Evolutionary conservation across 805 yeast genomes (phyloP).

Genomic region (Barnettozyma vustinii): DNA sequence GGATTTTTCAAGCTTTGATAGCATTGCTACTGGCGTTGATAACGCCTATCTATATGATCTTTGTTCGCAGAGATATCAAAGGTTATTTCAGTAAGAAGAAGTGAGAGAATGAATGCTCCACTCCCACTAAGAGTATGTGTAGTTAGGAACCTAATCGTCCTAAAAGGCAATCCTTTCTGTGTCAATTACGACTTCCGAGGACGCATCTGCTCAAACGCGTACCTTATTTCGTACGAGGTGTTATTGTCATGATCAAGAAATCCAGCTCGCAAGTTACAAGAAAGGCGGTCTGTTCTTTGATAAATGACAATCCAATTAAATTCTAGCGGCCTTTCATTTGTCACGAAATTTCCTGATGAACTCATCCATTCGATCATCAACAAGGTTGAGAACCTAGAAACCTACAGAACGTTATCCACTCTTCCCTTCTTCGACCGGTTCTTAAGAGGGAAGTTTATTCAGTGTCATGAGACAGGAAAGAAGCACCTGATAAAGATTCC

Average conservation of each 20-base stretch:
- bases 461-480: not conserved
- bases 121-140: not conserved
- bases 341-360: not conserved
- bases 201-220: not conserved
- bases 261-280: too few relatives aligned
- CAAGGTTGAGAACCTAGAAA: not conserved
- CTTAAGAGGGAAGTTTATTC: not conserved
- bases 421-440: not conserved
- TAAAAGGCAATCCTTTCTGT: not conserved
- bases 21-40: constrained; percentile 46
- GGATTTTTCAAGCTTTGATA: constrained; percentile 44
- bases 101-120: not conserved
- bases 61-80: constrained; percentile 47
- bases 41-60: constrained; percentile 49
- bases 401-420: not conserved
- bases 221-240: not conserved
- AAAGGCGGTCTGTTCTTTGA: not conserved
- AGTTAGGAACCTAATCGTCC: not conserved
- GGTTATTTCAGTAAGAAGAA: constrained; percentile 38
- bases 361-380: not conserved
- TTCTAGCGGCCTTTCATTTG: not conserved
- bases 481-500: not conserved
- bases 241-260: not conserved
- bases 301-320: not conserved
- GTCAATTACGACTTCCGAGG: not conserved